Conservation (phyloP, 208 protist genomes). For the Wallacemonas sp. region DNA sequence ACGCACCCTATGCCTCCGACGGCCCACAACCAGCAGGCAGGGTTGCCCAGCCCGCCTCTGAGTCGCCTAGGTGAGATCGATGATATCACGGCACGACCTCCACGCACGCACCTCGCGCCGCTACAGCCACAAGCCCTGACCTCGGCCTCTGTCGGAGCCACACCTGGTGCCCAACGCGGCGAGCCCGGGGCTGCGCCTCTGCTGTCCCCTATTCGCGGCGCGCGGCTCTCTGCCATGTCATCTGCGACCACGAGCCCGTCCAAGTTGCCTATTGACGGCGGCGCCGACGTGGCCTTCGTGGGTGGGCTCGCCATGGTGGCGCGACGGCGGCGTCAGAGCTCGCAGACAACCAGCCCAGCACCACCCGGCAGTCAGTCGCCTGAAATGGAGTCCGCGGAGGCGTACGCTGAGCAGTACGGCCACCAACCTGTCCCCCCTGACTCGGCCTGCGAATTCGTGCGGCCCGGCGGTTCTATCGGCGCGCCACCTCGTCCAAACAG, state of each 20-base stretch:
- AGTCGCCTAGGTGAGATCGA: background rate
- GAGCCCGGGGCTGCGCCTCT: background rate
- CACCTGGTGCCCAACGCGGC: background rate
- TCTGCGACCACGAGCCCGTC: background rate
- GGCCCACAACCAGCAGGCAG: too few species aligned
- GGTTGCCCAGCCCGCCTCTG: too few species aligned
- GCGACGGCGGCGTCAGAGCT: constrained; percentile 6
- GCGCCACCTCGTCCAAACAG: background rate
- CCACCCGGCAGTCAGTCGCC: too few species aligned
- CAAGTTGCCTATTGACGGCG: background rate
- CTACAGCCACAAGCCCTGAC: background rate
- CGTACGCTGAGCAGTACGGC: constrained; percentile 11
- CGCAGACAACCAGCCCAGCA: background rate
- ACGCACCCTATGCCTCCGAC: too few species aligned
- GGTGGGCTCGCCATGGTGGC: constrained; percentile 8
- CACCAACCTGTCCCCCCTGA: background rate
- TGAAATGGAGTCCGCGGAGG: background rate
- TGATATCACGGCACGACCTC: constrained; percentile 4
- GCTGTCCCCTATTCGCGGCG: constrained; percentile 4
- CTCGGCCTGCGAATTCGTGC: background rate
- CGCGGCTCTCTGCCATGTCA: background rate
- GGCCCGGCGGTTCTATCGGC: constrained; percentile 2
- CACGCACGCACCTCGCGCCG: constrained; percentile 4
- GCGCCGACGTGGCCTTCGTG: background rate
- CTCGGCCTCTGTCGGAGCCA: background rate